phyloP scores from a whole-genome alignment of 1,284 basidiomycete genomes.

The Flammula alnicola region DNA sequence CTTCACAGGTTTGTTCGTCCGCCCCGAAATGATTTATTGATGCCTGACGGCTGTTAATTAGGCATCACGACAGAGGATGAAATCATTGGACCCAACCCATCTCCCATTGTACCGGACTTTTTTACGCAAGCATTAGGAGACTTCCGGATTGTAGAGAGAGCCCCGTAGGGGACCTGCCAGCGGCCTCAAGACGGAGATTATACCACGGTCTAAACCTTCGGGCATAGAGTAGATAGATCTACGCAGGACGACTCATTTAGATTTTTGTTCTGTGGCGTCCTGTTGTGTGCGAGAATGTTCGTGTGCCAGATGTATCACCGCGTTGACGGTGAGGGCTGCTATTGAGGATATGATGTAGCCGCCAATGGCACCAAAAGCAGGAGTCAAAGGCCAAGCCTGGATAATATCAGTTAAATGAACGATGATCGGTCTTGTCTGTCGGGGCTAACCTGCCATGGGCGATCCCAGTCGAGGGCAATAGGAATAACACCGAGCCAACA shows the following conservation, averaged over 20 bases:
- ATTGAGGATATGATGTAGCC: slow-evolving; percentile 74
- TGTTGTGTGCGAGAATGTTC: slow-evolving; percentile 27
- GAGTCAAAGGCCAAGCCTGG: slow-evolving; percentile 82
- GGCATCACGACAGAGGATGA: slow-evolving; percentile 78
- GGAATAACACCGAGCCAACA: slow-evolving; percentile 83
- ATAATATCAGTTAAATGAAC: slow-evolving; percentile 6
- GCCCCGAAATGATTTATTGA: slow-evolving; percentile 4
- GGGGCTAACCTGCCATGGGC: slow-evolving; percentile 87
- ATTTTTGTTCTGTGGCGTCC: slow-evolving; percentile 19
- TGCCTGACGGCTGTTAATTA: slow-evolving; percentile 33
- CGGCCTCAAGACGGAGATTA: slow-evolving; percentile 16
- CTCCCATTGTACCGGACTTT: slow-evolving; percentile 78
- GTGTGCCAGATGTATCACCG: slow-evolving; percentile 47
- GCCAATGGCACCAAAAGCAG: slow-evolving; percentile 66
- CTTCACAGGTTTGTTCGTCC: slow-evolving; percentile 76
- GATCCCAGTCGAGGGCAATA: slow-evolving; percentile 92
- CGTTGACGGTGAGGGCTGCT: slow-evolving; percentile 54
- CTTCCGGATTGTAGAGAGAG: slow-evolving; percentile 46
- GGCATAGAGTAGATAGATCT: slow-evolving; percentile 20
- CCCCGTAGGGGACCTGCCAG: slow-evolving; percentile 16
- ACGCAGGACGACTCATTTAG: slow-evolving; percentile 14
- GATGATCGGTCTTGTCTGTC: slow-evolving; percentile 2
- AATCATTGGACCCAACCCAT: slow-evolving; percentile 72
- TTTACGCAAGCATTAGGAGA: slow-evolving; percentile 83
- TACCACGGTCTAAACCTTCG: slow-evolving; percentile 7